Evolutionary conservation across 1,284 basidiomycete genomes (phyloP).

Genomic region (Heimioporus punctisporus): DNA sequence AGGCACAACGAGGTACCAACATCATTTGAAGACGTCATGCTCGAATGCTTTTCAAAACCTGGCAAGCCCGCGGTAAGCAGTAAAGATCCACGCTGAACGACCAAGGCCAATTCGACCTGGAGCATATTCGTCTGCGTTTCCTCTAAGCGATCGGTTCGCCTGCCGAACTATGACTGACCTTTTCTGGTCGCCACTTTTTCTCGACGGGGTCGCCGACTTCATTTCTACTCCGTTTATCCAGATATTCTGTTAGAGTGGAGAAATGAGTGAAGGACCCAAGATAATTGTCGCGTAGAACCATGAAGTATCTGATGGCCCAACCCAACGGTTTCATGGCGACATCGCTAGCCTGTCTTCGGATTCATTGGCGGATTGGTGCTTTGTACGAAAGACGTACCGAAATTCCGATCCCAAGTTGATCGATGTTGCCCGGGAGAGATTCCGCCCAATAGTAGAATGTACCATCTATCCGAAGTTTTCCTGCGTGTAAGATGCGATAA

Average conservation of each 20-base stretch:
- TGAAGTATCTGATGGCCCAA: slow-evolving; percentile 86
- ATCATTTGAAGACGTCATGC: slow-evolving; percentile 30
- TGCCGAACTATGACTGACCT: slow-evolving; percentile 46
- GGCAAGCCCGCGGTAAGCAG: slow-evolving; percentile 78
- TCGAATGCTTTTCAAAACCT: slow-evolving; percentile 52
- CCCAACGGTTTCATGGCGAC: slow-evolving; percentile 76
- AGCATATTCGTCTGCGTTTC: slow-evolving; percentile 72
- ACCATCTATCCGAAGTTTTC: slow-evolving; percentile 60
- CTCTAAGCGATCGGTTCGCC: slow-evolving; percentile 4
- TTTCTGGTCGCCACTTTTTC: slow-evolving; percentile 76
- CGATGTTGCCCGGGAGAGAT: slow-evolving; percentile 70
- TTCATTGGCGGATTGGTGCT: slow-evolving; percentile 2
- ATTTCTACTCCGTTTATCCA: slow-evolving; percentile 62
- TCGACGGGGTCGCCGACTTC: slow-evolving; percentile 81
- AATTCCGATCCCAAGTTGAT: slow-evolving; percentile 75
- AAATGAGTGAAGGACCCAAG: slow-evolving; percentile 93
- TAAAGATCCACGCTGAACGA: slow-evolving; percentile 55
- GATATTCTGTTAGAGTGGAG: slow-evolving; percentile 82
- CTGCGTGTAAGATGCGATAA: slow-evolving; percentile 62
- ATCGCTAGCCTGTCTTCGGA: slow-evolving; percentile 43
- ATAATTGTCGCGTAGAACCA: slow-evolving; percentile 91
- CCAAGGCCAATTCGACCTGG: slow-evolving; percentile 70
- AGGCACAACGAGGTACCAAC: slow-evolving; percentile 61
- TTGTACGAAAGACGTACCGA: slow-evolving; percentile 45
- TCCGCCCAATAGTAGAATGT: slow-evolving; percentile 78